Evolutionary conservation across 495 filamentous ascomycete genomes (phyloP), one percentile per base, ranked within the genome.

Genomic region (Trichoderma gamsii): DNA sequence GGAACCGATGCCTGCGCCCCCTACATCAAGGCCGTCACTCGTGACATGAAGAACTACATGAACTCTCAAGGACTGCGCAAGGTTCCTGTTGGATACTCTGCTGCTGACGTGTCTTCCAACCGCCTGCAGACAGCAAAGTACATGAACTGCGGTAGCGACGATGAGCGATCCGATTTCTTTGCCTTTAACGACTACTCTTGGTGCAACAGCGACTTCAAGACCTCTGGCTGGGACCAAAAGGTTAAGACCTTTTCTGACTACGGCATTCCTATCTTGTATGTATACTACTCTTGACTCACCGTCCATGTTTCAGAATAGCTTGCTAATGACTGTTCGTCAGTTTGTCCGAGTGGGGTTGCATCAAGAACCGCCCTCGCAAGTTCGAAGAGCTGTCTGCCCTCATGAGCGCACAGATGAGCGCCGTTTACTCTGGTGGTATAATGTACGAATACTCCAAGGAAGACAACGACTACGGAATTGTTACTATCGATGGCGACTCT

Each of bases 151-250:
- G 95, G 95, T 69, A 81, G 85, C 56, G 91, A 92, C 65, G 91
- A 92, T 73, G 87, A 90, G 81, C 87, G 94, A 38, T 89, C 87
- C 75, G 94, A 97, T 77, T 98, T 97, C 82, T 97, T 96, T 78
- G 93, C 92, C 64, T 96, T 97, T 82, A 97, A 98, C 79, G 95
- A 97, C 79, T 97, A 97, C 81, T 97, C 93, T 63, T 98, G 94
- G 94, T 98, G 94, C 74, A 89, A 92, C 72, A 91, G 92, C 25
- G 86, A 89, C 66, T 97, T 91, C 80, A 74, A 74, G 29, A 83
- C 76, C 64, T 91, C 93, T 65, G 92, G 92, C 71, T 98, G 93
- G 93, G 83, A 91, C 75, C 80, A 91, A 77, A 97, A 97, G 86
- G 95, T 97, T 65, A 85, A 90, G 81, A 91, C 88, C 78, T 97